Evolutionary conservation across 2,329 filamentous ascomycete species (phyloP).

Genomic region (Colletotrichum sp.): DNA sequence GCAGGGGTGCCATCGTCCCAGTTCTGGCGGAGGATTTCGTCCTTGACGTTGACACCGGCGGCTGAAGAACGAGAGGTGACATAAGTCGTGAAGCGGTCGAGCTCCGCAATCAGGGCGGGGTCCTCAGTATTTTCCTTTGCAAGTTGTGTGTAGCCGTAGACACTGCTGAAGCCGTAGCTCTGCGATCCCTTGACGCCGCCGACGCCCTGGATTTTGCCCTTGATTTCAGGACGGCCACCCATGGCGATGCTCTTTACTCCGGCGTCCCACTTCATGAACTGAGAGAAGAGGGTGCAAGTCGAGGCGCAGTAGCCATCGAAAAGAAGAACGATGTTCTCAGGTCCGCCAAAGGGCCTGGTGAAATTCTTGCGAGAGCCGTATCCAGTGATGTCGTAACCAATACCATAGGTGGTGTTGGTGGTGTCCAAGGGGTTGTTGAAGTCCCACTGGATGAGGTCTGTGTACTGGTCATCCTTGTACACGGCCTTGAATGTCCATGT

Average conservation of each 20-base stretch:
- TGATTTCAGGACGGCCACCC: slow-evolving; percentile 20
- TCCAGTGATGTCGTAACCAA: slow-evolving; percentile 53
- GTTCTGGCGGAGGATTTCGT: slow-evolving; percentile 40
- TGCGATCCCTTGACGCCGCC: slow-evolving; percentile 47
- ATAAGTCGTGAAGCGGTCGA: slow-evolving; percentile 34
- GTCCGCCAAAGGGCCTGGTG: slow-evolving; percentile 53
- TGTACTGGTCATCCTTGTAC: slow-evolving; percentile 41
- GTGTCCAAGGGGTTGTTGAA: slow-evolving; percentile 46
- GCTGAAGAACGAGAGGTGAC: slow-evolving; percentile 34
- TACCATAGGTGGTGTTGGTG: slow-evolving; percentile 42
- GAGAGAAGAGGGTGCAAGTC: slow-evolving; percentile 48
- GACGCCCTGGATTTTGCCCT: slow-evolving; percentile 51
- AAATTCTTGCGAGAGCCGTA: slow-evolving; percentile 52
- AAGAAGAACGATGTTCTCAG: slow-evolving; percentile 62
- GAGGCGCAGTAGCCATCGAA: slow-evolving; percentile 65
- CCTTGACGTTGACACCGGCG: slow-evolving; percentile 40
- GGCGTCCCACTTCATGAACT: slow-evolving; percentile 1
- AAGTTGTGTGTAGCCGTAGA: slow-evolving; percentile 29
- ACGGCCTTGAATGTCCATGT: slow-evolving; percentile 35
- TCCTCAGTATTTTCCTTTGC: slow-evolving; percentile 29
- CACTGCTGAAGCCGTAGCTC: slow-evolving; percentile 33
- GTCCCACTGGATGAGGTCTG: slow-evolving; percentile 56
- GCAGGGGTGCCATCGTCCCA: slow-evolving; percentile 45
- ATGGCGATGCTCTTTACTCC: slow-evolving; percentile 5
- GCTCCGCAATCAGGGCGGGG: slow-evolving; percentile 23